Evolutionary conservation across 2,329 filamentous ascomycete species (phyloP).

Genomic region (Colletotrichum filicis): DNA sequence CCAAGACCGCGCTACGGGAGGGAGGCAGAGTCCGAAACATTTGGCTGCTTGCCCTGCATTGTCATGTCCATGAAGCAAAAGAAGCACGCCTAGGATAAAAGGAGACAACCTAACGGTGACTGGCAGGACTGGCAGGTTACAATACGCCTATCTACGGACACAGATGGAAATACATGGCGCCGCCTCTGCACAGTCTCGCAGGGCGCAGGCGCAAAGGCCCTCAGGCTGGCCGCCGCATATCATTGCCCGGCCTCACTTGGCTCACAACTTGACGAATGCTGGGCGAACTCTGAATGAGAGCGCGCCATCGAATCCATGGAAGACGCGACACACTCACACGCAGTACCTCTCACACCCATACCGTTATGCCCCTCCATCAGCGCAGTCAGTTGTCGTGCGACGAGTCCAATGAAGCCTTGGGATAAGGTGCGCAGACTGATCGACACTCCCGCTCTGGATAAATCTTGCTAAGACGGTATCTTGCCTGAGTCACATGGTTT

Average conservation of each 20-base stretch:
- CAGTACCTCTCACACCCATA: not conserved
- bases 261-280: not conserved
- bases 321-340: not conserved
- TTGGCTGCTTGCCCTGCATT: not conserved
- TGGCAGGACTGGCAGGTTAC: constrained; percentile 12
- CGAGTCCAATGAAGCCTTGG: constrained; percentile 16
- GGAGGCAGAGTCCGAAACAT: constrained; percentile 12
- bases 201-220: not conserved
- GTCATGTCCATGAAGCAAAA: constrained; percentile 12
- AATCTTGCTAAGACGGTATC: constrained; percentile 6
- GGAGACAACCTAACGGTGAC: constrained; percentile 7
- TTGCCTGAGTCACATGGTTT: constrained; percentile 33
- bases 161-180: not conserved
- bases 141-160: not conserved
- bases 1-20: constrained; percentile 11
- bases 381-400: not conserved
- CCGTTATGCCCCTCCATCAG: not conserved
- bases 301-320: not conserved
- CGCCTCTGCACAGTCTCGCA: not conserved
- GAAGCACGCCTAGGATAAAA: not conserved
- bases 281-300: not conserved
- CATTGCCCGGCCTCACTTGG: not conserved
- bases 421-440: constrained; percentile 27
- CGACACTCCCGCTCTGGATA: constrained; percentile 24
- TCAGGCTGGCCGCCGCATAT: not conserved